Evolutionary conservation across 371 early-diverging fungal genomes (phyloP).

Genomic region (Chytridium lagenaria): DNA sequence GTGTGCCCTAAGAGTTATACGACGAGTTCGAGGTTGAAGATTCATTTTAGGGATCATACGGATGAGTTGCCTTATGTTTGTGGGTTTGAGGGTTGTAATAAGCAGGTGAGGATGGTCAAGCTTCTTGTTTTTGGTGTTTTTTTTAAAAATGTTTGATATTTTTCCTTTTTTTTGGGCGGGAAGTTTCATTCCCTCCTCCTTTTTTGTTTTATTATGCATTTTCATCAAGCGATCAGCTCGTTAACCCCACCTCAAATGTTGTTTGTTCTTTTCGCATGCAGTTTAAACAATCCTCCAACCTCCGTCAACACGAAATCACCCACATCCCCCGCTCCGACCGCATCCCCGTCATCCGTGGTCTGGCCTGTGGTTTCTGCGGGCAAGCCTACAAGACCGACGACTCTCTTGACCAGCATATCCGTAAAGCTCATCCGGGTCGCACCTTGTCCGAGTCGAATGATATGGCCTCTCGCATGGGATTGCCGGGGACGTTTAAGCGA

Average conservation of each 20-base stretch:
- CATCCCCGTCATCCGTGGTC: not conserved
- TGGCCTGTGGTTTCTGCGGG: conserved; percentile 7
- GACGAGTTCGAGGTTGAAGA: conserved; percentile 34
- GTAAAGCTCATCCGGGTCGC: not conserved
- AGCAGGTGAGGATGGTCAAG: conserved; percentile 24
- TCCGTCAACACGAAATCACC: conserved; percentile 27
- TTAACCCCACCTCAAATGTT: too few relatives aligned
- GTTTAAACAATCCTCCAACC: conserved; percentile 27
- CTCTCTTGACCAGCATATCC: conserved; percentile 7
- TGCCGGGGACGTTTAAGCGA: not conserved
- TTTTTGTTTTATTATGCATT: too few relatives aligned
- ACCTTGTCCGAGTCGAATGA: not conserved
- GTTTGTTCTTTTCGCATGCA: not conserved
- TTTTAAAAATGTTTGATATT: too few relatives aligned
- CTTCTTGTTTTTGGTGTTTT: too few relatives aligned
- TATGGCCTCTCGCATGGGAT: not conserved
- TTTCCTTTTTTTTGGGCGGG: too few relatives aligned
- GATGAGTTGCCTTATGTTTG: conserved; percentile 34
- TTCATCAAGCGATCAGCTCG: too few relatives aligned
- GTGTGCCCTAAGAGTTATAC: conserved; percentile 35
- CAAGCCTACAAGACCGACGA: not conserved
- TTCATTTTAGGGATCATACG: conserved; percentile 30
- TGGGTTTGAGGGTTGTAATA: conserved; percentile 20
- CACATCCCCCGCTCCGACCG: conserved; percentile 20
- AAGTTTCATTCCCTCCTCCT: too few relatives aligned